Evolutionary conservation across 768 basidiomycete species (phyloP), one percentile per base, ranked within the genome.

Genomic region (Stropharia rugosoannulata): DNA sequence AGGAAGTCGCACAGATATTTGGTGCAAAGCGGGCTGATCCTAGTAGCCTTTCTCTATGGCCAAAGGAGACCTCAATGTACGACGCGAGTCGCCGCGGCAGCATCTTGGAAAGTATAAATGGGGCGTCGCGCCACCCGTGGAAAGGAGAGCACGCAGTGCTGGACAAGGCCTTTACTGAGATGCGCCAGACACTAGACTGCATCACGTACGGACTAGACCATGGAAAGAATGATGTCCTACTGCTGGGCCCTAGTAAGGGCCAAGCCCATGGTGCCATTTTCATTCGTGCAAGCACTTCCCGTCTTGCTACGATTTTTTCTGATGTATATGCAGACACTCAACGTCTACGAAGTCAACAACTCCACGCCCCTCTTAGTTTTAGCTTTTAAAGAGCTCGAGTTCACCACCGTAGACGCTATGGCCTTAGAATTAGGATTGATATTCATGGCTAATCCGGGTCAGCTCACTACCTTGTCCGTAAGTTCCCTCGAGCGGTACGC

Each of bases 401-500:
- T 7, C 1, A 16, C 55, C 1, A 59, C 66, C n/a, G 37, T 41
- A 19, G 53, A 60, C 13, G 25, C 58, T 5, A 45, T 70, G 25
- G 39, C 62, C 2, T 45, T 59, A 8, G 40, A 53, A 9, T 36
- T 58, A 9, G 62, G 13, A 61, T 63, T n/a, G n/a, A n/a, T 43
- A 22, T 53, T 11, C 53, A 57, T 2, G 35, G 22, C 10, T 25
- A 37, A n/a, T 51, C 56, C 10, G 43, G 27, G 19, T 27, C 58
- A 8, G 18, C 48, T 0, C 55, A 64, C 9, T 56, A 57, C 5
- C 7, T 19, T 45, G 13, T 22, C 44, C 22, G 66, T 66, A 11
- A 65, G 66, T 2, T 62, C 64, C n/a, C 60, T 74, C 22, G 75
- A 76, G 58, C 70, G 74, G 27, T 68, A 73, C 47, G 59, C 68